phyloP scores from a whole-genome alignment of 2,329 filamentous ascomycete genomes.

The Aureobasidium sp. region DNA sequence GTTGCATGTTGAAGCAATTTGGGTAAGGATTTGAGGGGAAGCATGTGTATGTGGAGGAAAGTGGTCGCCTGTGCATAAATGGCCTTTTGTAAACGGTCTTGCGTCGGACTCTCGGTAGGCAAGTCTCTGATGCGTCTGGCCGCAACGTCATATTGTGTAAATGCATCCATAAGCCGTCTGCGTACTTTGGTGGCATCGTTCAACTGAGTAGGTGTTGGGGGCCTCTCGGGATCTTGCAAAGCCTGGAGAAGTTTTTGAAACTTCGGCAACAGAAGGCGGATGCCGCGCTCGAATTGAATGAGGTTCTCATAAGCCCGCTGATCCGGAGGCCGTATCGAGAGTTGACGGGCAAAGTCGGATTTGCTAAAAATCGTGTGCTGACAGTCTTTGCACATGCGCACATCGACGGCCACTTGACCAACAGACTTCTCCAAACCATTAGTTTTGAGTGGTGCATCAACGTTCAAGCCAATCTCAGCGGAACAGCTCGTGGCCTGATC shows the following conservation, averaged over 20 bases:
- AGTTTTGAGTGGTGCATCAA: slow-evolving; percentile 46
- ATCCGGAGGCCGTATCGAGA: slow-evolving; percentile 62
- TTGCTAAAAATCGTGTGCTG: slow-evolving; percentile 63
- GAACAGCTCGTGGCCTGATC: slow-evolving; percentile 82
- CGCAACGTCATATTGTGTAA: slow-evolving; percentile 77
- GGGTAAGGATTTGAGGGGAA: slow-evolving; percentile 60
- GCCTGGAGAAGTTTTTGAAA: slow-evolving; percentile 72
- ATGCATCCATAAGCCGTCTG: slow-evolving; percentile 82
- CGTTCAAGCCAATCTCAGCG: slow-evolving; percentile 70
- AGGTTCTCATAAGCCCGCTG: slow-evolving; percentile 78
- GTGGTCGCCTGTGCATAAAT: slow-evolving; percentile 75
- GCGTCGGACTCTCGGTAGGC: slow-evolving; percentile 63
- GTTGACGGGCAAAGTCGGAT: slow-evolving; percentile 68
- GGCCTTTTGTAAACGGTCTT: slow-evolving; percentile 68
- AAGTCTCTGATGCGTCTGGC: slow-evolving; percentile 76
- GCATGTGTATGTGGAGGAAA: slow-evolving; percentile 85
- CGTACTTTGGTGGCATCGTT: slow-evolving; percentile 81
- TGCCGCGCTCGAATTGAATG: slow-evolving; percentile 80
- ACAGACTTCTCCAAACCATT: slow-evolving; percentile 37
- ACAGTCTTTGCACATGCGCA: slow-evolving; percentile 91
- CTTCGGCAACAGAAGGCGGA: slow-evolving; percentile 69
- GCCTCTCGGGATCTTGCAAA: slow-evolving; percentile 64
- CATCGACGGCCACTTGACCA: slow-evolving; percentile 61
- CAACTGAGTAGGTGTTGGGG: slow-evolving; percentile 63
- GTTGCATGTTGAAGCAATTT: slow-evolving; percentile 49